These are phyloP conservation scores for Cladosporium austrohemisphaericum DNA, from an alignment of 2,329 filamentous ascomycete genomes.

Conservation along the genomic window DNA sequence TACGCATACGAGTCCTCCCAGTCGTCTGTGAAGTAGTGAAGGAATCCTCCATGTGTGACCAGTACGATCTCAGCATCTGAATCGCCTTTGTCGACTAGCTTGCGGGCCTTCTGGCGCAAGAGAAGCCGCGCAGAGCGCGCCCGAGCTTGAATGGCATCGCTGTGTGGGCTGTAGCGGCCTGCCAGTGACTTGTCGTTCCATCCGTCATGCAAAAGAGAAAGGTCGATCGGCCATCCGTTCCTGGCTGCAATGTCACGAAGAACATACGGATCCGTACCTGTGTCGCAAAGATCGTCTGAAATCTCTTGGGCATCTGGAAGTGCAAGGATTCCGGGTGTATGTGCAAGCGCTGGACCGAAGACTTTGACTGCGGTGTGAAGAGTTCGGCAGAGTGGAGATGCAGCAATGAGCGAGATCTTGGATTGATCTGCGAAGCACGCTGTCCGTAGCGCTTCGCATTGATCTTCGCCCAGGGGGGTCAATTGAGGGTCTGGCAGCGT, in stretches of 20 bases:
- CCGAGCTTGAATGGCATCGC: constrained; percentile 1
- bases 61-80: neutral
- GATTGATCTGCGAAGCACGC: constrained; percentile 3
- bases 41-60: constrained; percentile 9
- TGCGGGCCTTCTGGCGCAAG: neutral
- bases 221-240: constrained; percentile 6
- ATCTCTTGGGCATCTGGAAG: constrained; percentile 13
- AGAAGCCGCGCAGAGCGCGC: neutral
- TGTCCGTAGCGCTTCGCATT: neutral
- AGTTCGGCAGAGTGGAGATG: constrained; percentile 8
- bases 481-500: constrained; percentile 3
- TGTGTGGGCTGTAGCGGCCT: neutral
- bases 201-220: neutral
- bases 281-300: constrained; percentile 1
- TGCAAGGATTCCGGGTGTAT: constrained; percentile 1
- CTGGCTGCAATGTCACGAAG: neutral
- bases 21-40: constrained; percentile 11
- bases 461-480: constrained; percentile 6
- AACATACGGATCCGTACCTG: neutral
- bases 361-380: constrained; percentile 8
- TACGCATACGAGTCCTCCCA: constrained; percentile 1
- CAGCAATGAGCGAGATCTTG: constrained; percentile 6
- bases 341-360: neutral
- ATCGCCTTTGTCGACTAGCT: neutral
- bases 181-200: neutral